Evolutionary conservation across 495 filamentous ascomycete genomes (phyloP).

Genomic region (Talaromyces borbonicus): DNA sequence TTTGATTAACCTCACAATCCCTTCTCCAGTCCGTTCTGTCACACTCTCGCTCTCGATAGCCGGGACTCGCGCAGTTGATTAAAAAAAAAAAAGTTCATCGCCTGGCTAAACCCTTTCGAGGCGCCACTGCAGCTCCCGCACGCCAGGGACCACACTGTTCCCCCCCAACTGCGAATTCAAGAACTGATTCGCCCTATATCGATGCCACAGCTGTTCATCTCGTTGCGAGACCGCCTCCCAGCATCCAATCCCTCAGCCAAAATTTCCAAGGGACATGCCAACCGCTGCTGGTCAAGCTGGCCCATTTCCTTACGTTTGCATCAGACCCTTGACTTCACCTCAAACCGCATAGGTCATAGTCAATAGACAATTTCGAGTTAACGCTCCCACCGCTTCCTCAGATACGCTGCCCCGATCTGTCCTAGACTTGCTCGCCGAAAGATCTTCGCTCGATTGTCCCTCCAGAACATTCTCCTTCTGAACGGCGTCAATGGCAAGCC

Average conservation of each 20-base stretch:
- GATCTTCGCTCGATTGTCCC: neutral
- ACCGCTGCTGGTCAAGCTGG: neutral
- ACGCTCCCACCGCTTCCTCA: neutral
- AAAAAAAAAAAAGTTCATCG: neutral
- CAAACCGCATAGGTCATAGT: too few species aligned
- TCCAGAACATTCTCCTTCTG: neutral
- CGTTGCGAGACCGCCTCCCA: neutral
- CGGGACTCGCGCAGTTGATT: neutral
- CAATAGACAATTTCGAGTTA: too few species aligned
- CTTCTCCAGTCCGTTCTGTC: too few species aligned
- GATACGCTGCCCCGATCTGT: slow-evolving; percentile 4
- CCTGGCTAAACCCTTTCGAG: slow-evolving; percentile 1
- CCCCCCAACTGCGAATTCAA: too few species aligned
- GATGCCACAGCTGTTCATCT: neutral
- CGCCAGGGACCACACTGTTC: slow-evolving; percentile 5
- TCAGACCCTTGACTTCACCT: neutral
- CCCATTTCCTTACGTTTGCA: neutral
- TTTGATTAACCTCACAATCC: too few species aligned
- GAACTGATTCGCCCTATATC: too few species aligned
- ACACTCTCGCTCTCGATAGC: too few species aligned
- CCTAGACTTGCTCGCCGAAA: neutral
- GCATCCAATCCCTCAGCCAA: neutral
- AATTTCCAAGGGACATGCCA: slow-evolving; percentile 5
- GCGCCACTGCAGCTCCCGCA: slow-evolving; percentile 3
- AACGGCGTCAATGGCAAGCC: slow-evolving; percentile 2